Conservation (phyloP, 2,329 filamentous ascomycete species). For the Phialophora macrospora region DNA sequence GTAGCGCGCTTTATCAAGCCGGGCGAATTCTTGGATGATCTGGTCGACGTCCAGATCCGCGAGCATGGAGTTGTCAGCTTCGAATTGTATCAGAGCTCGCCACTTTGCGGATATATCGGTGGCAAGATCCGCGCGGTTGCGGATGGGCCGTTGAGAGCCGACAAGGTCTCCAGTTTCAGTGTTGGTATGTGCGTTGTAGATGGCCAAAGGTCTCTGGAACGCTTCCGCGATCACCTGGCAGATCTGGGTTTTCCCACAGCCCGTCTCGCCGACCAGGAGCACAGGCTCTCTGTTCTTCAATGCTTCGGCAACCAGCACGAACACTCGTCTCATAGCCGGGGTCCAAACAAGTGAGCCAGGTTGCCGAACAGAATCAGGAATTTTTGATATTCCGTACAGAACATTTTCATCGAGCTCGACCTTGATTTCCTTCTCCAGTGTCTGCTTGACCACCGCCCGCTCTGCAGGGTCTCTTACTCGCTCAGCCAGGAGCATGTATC, state of each 20-base stretch:
- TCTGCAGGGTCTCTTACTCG: conserved; percentile 91
- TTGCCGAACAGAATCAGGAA: conserved; percentile 44
- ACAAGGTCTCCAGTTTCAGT: conserved; percentile 97
- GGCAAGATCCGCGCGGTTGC: conserved; percentile 77
- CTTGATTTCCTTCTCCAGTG: conserved; percentile 90
- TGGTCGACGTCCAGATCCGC: conserved; percentile 40
- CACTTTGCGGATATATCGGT: conserved; percentile 70
- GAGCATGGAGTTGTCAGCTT: conserved; percentile 44
- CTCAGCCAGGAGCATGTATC: conserved; percentile 95
- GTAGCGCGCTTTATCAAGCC: conserved; percentile 43
- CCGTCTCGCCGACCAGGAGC: conserved; percentile 92
- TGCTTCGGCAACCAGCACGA: conserved; percentile 84
- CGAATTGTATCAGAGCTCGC: conserved; percentile 40
- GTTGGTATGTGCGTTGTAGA: conserved; percentile 97
- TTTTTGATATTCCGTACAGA: conserved; percentile 65
- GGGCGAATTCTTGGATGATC: conserved; percentile 33
- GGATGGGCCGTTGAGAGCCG: conserved; percentile 86
- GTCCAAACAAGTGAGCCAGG: conserved; percentile 79
- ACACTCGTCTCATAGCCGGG: conserved; percentile 87
- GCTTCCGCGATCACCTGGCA: conserved; percentile 89
- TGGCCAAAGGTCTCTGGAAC: conserved; percentile 74
- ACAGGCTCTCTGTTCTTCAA: conserved; percentile 91
- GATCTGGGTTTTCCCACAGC: conserved; percentile 96
- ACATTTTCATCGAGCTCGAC: conserved; percentile 75
- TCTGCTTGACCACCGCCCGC: conserved; percentile 77